Evolutionary conservation across 1,139 yeast species (phyloP).

Genomic region (Maudiozyma humilis): DNA sequence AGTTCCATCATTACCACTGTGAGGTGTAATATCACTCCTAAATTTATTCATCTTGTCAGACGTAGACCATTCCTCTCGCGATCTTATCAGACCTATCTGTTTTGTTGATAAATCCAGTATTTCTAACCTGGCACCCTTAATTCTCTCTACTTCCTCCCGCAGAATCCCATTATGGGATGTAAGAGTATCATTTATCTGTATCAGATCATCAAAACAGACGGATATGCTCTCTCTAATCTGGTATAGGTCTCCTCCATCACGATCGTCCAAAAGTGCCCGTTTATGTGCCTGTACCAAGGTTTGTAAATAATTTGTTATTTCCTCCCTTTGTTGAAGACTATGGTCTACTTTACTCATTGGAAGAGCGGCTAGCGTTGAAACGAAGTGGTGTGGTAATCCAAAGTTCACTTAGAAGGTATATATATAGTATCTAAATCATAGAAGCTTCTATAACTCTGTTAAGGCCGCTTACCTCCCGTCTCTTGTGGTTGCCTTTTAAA

Average conservation of each 20-base stretch:
- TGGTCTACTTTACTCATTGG: neutral
- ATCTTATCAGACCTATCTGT: constrained; percentile 10
- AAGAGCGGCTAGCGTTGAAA: neutral
- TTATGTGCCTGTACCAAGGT: constrained; percentile 18
- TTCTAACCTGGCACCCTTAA: constrained; percentile 12
- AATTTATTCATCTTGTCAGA: neutral
- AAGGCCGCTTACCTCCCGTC: too few species aligned
- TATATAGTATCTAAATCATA: too few species aligned
- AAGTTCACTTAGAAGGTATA: too few species aligned
- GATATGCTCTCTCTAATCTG: constrained; percentile 23
- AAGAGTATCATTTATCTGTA: constrained; percentile 20
- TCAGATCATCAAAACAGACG: constrained; percentile 24
- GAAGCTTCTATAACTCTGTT: too few species aligned
- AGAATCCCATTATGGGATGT: constrained; percentile 24
- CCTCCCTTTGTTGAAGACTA: constrained; percentile 18
- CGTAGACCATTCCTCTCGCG: constrained; percentile 14
- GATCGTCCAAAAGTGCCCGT: constrained; percentile 17
- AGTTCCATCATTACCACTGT: neutral
- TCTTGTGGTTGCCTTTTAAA: too few species aligned
- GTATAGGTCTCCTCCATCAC: constrained; percentile 13
- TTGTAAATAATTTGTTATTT: constrained; percentile 17
- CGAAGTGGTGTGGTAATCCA: too few species aligned
- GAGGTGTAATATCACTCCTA: too few species aligned
- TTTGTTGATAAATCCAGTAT: constrained; percentile 12
- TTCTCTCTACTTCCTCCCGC: constrained; percentile 15